These are phyloP conservation scores for Pyrenophora teres DNA, from an alignment of 2,329 filamentous ascomycete genomes.

Conservation along the genomic window DNA sequence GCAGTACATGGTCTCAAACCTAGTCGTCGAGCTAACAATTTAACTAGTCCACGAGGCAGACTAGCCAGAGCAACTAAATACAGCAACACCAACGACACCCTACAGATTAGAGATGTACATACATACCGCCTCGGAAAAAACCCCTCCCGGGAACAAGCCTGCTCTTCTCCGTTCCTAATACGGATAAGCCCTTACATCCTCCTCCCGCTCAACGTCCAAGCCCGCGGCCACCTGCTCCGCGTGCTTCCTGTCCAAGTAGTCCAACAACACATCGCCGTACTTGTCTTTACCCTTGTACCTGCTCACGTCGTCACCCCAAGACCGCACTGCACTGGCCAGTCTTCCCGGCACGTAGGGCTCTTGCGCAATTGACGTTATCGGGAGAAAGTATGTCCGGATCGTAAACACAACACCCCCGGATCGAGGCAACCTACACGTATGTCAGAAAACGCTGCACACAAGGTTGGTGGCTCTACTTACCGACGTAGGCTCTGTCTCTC, in stretches of 20 bases:
- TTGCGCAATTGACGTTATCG: conserved; percentile 67
- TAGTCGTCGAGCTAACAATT: too few species aligned
- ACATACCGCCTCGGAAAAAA: too few species aligned
- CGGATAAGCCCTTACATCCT: conserved; percentile 66
- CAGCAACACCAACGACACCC: too few species aligned
- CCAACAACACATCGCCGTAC: conserved; percentile 73
- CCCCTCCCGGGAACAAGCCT: too few species aligned
- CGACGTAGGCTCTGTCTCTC: conserved; percentile 73
- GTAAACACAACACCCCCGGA: conserved; percentile 67
- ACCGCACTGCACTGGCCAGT: conserved; percentile 76
- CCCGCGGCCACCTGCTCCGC: conserved; percentile 72
- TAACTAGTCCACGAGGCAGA: too few species aligned
- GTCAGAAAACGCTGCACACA: neutral
- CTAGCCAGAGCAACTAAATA: too few species aligned
- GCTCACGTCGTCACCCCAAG: conserved; percentile 79
- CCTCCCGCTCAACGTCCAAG: conserved; percentile 65
- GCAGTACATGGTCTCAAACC: too few species aligned
- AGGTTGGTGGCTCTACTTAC: conserved; percentile 15
- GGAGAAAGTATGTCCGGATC: conserved; percentile 79
- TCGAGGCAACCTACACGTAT: conserved; percentile 47
- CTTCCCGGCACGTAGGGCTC: conserved; percentile 79
- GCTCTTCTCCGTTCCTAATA: conserved; percentile 45
- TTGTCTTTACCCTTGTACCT: conserved; percentile 77
- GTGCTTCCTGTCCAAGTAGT: conserved; percentile 77
- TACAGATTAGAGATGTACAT: too few species aligned